Base-by-base conservation (phyloP, 2,329 filamentous ascomycete species). In the Nothophoma quercina region DNA sequence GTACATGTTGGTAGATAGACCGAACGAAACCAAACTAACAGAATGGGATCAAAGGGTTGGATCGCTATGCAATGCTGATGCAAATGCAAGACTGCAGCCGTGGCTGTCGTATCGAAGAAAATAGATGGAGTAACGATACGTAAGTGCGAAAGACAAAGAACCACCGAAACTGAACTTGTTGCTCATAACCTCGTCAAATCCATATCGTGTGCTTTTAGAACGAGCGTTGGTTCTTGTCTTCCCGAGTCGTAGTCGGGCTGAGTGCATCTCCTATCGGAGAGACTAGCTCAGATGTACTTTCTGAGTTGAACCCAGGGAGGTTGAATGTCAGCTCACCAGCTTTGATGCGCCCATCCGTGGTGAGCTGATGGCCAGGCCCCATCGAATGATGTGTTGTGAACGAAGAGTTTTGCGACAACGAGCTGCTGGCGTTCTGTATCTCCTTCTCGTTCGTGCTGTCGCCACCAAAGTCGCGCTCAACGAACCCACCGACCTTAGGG, bases 1-100 rank as follows among this genome's bases (percentile, higher is more conserved):
- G 10, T 41, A 47, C 21, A 26, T 38, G 10, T 33, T 22, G 22
- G 9, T 8, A 39, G 19, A 12, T 32, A 21, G 12, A 19, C 29
- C 22, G 15, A 16, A 26, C 19, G 18, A 52, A 19, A 5, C n/a
- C n/a, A 26, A 32, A 26, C 21, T 4, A 15, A 16, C n/a, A 34
- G 19, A 23, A 28, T 13, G 34, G 28, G 12, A 34, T 26, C 40
- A 39, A 49, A 28, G 34, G 43, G 30, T 30, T 34, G 43, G 19
- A 44, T 51, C 59, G 56, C 62, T 58, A 56, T 51, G 60, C 56
- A 63, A 54, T 58, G 60, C 54, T 50, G 26, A 48, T 60, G 54
- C 53, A 53, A 55, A 61, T 58, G 61, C 55, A 44, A 19, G 36
- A 53, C 38, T 41, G 38, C 38, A 16, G 36, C 49, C 41, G 46